Evolutionary conservation across 768 basidiomycete genomes (phyloP).

Genomic region (Gymnopilus dilepis): DNA sequence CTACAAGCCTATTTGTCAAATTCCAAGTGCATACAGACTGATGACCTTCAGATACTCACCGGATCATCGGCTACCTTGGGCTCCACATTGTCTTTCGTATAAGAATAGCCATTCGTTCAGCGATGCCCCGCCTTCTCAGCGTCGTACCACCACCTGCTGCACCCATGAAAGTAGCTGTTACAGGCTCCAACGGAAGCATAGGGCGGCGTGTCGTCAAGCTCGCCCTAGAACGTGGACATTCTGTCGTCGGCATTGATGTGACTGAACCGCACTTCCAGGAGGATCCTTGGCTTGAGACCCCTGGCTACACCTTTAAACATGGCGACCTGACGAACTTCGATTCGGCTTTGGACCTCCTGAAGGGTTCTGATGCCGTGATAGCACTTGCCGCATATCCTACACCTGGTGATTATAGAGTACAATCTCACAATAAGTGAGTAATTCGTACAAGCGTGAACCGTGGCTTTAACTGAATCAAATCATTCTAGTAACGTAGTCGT

Average conservation of each 20-base stretch:
- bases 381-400: slow-evolving; percentile 55
- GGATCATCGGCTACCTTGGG: not conserved
- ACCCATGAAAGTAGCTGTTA: slow-evolving; percentile 60
- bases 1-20: no score
- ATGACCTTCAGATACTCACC: not conserved
- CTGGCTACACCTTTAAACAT: slow-evolving; percentile 46
- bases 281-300: slow-evolving; percentile 24
- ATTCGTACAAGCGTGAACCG: no score
- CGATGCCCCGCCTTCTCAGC: not conserved
- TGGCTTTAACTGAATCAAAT: no score
- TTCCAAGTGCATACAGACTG: no score
- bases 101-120: not conserved
- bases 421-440: slow-evolving; percentile 62
- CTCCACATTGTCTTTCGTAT: not conserved
- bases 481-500: slow-evolving; percentile 68
- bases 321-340: slow-evolving; percentile 58
- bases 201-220: slow-evolving; percentile 55
- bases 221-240: slow-evolving; percentile 55
- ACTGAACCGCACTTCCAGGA: slow-evolving; percentile 24
- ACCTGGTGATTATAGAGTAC: slow-evolving; percentile 60
- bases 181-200: slow-evolving; percentile 64
- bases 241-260: slow-evolving; percentile 59
- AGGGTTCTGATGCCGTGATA: slow-evolving; percentile 61
- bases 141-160: not conserved
- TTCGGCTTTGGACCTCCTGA: slow-evolving; percentile 45